Conservation (phyloP, 306 rosid genomes). For the Medicago lupulina region DNA sequence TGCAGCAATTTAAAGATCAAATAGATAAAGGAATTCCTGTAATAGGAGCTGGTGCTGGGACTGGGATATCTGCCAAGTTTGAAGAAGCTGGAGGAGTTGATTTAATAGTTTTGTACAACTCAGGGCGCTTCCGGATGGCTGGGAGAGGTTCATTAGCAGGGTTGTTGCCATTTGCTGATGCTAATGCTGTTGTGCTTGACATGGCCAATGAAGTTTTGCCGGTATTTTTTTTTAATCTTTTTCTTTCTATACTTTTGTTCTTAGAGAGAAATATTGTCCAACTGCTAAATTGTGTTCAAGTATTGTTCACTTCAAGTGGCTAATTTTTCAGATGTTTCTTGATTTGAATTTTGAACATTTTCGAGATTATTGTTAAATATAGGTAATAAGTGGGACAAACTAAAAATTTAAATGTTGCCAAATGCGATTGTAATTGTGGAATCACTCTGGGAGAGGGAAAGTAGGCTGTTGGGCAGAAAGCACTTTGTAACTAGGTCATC, state of each 20-base stretch:
- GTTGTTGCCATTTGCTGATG: slow-evolving; percentile 91
- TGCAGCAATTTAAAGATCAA: slow-evolving; percentile 77
- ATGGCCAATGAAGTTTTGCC: slow-evolving; percentile 97
- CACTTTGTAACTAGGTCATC: background rate
- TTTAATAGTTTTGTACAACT: slow-evolving; percentile 86
- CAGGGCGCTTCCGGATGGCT: slow-evolving; percentile 97
- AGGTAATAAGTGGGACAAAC: background rate
- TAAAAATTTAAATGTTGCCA: slow-evolving; percentile 22
- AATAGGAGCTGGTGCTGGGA: slow-evolving; percentile 96
- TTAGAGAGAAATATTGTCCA: slow-evolving; percentile 20
- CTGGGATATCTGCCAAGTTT: slow-evolving; percentile 96
- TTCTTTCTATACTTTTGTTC: slow-evolving; percentile 37
- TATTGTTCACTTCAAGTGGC: slow-evolving; percentile 18
- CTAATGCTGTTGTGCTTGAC: slow-evolving; percentile 90
- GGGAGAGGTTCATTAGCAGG: slow-evolving; percentile 97
- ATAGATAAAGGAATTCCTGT: slow-evolving; percentile 71
- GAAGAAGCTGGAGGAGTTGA: slow-evolving; percentile 97
- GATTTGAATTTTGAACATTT: slow-evolving; percentile 31
- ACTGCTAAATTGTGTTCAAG: slow-evolving; percentile 29
- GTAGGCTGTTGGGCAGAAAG: background rate
- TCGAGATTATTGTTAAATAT: slow-evolving; percentile 28
- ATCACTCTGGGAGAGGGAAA: background rate
- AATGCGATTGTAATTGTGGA: background rate
- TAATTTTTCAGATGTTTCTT: slow-evolving; percentile 27
- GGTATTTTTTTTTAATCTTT: slow-evolving; percentile 46